Percentiles rank a stretch among this genome's conserved stretches.
These are phyloP conservation scores for Russula compacta DNA, from an alignment of 768 basidiomycete genomes.

Conservation along the genomic window DNA sequence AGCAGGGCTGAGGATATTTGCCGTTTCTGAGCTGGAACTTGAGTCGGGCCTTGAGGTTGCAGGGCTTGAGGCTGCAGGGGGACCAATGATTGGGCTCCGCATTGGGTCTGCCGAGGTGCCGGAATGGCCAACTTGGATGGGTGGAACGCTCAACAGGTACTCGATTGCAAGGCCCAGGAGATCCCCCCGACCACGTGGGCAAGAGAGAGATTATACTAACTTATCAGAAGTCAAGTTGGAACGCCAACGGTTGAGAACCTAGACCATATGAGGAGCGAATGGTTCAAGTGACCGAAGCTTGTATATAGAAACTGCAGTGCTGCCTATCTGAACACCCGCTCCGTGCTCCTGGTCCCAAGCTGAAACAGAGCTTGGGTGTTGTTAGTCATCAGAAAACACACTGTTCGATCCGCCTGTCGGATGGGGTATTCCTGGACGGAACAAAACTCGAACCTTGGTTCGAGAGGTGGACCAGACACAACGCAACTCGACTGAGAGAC, in stretches of 20 bases:
- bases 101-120: slow-evolving; percentile 32
- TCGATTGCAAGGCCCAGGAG: slow-evolving; percentile 60
- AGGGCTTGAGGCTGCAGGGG: background rate
- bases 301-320: slow-evolving; percentile 70
- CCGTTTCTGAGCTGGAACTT: background rate
- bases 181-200: slow-evolving; percentile 70
- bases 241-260: background rate
- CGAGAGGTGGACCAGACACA: slow-evolving; percentile 26
- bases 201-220: slow-evolving; percentile 57
- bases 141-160: slow-evolving; percentile 64
- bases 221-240: background rate
- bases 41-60: background rate
- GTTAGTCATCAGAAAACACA: background rate
- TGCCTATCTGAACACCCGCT: slow-evolving; percentile 45
- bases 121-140: too few species aligned
- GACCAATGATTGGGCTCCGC: background rate
- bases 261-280: slow-evolving; percentile 29
- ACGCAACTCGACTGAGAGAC: background rate
- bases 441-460: slow-evolving; percentile 41
- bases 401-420: slow-evolving; percentile 50
- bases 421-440: slow-evolving; percentile 64
- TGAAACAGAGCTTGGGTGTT: slow-evolving; percentile 22
- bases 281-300: slow-evolving; percentile 66
- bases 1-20: background rate
- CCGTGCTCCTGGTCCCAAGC: slow-evolving; percentile 82